Conservation (phyloP, 306 rosid species). For the Pyrus communis region DNA sequence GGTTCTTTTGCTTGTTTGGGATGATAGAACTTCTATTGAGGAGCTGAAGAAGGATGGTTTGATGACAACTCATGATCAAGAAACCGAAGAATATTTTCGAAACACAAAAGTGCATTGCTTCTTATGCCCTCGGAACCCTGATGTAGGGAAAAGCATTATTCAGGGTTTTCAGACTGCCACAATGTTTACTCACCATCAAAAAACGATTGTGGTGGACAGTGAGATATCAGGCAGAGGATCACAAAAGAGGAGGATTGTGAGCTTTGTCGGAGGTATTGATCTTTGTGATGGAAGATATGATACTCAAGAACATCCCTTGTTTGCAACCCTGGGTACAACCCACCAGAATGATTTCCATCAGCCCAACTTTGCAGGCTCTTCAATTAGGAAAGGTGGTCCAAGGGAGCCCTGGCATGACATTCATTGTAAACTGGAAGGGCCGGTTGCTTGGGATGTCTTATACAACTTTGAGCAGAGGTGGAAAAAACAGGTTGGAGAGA, state of each 20-base stretch:
- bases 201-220: slow-evolving; percentile 53
- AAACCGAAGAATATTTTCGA: slow-evolving; percentile 45
- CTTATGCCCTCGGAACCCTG: slow-evolving; percentile 69
- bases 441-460: slow-evolving; percentile 75
- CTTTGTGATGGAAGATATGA: slow-evolving; percentile 88
- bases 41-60: slow-evolving; percentile 61
- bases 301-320: slow-evolving; percentile 52
- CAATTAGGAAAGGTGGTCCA: slow-evolving; percentile 77
- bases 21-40: slow-evolving; percentile 56
- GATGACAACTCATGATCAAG: slow-evolving; percentile 77
- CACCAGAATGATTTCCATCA: slow-evolving; percentile 74
- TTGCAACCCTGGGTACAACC: slow-evolving; percentile 38
- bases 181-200: slow-evolving; percentile 90
- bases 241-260: slow-evolving; percentile 33
- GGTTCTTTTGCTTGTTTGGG: slow-evolving; percentile 84
- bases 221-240: slow-evolving; percentile 14
- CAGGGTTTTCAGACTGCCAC: slow-evolving; percentile 52
- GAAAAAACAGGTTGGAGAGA: slow-evolving; percentile 50
- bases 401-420: slow-evolving; percentile 97
- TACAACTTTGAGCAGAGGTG: slow-evolving; percentile 78
- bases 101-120: slow-evolving; percentile 55
- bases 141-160: slow-evolving; percentile 43
- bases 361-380: slow-evolving; percentile 64
- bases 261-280: slow-evolving; percentile 86
- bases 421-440: slow-evolving; percentile 75